Conservation (phyloP, 2,329 filamentous ascomycete species). For the Beauveria pseudobassiana region DNA sequence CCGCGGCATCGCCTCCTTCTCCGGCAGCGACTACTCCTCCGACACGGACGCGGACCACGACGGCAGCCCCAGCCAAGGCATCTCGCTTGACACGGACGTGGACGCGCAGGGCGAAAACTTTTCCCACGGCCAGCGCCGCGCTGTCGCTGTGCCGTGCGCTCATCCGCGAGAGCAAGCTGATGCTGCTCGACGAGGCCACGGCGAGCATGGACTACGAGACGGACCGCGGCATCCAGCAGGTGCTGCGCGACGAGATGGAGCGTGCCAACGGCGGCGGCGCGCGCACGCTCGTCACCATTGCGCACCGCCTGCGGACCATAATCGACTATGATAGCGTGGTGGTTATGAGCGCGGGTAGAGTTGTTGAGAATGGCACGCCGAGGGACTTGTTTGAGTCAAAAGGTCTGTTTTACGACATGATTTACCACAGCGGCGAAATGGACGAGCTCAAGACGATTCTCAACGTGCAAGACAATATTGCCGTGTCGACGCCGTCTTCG, state of each 20-base stretch:
- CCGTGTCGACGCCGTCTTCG: constrained; percentile 6
- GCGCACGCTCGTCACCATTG: constrained; percentile 50
- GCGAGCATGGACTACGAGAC: constrained; percentile 54
- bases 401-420: constrained; percentile 47
- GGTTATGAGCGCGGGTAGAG: constrained; percentile 46
- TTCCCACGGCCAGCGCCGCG: constrained; percentile 50
- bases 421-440: constrained; percentile 46
- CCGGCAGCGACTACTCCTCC: constrained; percentile 29
- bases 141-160: constrained; percentile 50
- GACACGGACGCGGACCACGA: constrained; percentile 15
- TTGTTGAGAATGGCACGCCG: constrained; percentile 45
- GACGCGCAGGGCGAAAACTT: constrained; percentile 48
- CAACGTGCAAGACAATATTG: constrained; percentile 12
- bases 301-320: constrained; percentile 50
- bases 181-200: constrained; percentile 52
- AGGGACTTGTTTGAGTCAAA: constrained; percentile 36
- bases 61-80: constrained; percentile 19
- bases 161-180: constrained; percentile 45
- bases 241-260: constrained; percentile 42
- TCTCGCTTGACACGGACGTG: constrained; percentile 38
- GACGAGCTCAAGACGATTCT: constrained; percentile 35
- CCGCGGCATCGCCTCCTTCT: constrained; percentile 49
- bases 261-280: constrained; percentile 27
- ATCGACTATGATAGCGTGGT: constrained; percentile 53
- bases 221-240: constrained; percentile 47